These are phyloP conservation scores for Prunus yedoensis DNA, from an alignment of 331 rosid species.

Conservation along the genomic window DNA sequence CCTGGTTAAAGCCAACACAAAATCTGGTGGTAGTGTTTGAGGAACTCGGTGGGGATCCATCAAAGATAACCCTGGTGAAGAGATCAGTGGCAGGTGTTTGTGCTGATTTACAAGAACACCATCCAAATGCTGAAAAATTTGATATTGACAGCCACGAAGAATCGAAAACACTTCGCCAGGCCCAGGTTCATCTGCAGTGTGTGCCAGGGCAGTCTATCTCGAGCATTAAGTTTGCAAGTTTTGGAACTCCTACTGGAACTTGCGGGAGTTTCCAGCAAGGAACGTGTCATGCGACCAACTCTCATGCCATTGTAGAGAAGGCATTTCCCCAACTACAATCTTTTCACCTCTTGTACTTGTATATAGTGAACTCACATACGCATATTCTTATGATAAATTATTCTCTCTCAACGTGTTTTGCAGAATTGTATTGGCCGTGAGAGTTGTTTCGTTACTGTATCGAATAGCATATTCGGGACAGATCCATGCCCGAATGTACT, in stretches of 20 bases:
- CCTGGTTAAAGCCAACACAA: no score
- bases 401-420: no score
- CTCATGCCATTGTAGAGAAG: constrained; percentile 36
- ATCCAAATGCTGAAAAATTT: no score
- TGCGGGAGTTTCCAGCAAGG: constrained; percentile 45
- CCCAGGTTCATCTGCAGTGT: constrained; percentile 33
- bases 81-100: no score
- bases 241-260: constrained; percentile 38
- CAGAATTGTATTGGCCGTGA: no score
- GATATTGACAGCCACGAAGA: constrained; percentile 25
- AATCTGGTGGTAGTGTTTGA: no score
- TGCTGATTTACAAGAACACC: no score
- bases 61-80: no score
- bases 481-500: no score
- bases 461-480: no score
- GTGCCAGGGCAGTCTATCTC: constrained; percentile 39
- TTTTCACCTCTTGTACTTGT: background rate
- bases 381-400: background rate
- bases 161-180: constrained; percentile 17
- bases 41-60: no score
- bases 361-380: background rate
- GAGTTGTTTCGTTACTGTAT: no score
- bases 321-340: constrained; percentile 16
- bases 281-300: constrained; percentile 38
- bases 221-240: constrained; percentile 41